phyloP scores from a whole-genome alignment of 257 asterid species.

The Leonotis leonurus region DNA sequence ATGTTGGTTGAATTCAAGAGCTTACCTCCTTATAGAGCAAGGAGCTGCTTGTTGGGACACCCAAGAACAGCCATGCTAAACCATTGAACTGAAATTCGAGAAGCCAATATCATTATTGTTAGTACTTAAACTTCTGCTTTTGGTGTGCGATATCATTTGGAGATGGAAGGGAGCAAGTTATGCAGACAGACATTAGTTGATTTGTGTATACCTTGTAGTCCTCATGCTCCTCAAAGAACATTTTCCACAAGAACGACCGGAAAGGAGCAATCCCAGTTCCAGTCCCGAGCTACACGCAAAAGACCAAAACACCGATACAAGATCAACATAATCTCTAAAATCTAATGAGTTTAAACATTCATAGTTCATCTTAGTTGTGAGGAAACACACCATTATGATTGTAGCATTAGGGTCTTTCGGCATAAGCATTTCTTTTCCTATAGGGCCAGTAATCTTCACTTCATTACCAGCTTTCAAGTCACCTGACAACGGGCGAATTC shows the following conservation, averaged over 20 bases:
- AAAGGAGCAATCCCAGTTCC: constrained; percentile 99
- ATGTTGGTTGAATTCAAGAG: too few relatives aligned
- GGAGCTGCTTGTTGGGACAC: constrained; percentile 96
- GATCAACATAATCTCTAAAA: too few relatives aligned
- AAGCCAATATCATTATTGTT: too few relatives aligned
- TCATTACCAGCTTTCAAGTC: constrained; percentile 85
- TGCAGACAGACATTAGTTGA: too few relatives aligned
- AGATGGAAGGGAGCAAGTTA: too few relatives aligned
- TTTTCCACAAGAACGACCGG: constrained; percentile 91
- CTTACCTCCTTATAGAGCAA: constrained; percentile 92
- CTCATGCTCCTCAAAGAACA: constrained; percentile 89
- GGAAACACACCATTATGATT: constrained; percentile 56
- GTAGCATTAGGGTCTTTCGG: constrained; percentile 95
- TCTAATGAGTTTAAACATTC: neutral
- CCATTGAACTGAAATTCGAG: constrained; percentile 72
- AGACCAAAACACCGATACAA: too few relatives aligned
- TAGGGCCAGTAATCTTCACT: constrained; percentile 91
- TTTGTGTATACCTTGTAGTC: constrained; percentile 81
- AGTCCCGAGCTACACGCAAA: constrained; percentile 72
- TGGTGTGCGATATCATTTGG: too few relatives aligned
- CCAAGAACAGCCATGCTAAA: constrained; percentile 95
- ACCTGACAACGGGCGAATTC: too few relatives aligned
- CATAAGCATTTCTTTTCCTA: constrained; percentile 98
- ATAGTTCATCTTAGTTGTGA: too few relatives aligned
- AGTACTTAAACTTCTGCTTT: too few relatives aligned